Evolutionary conservation across 2,329 filamentous ascomycete species (phyloP).

Genomic region (Colletotrichum paranaense): DNA sequence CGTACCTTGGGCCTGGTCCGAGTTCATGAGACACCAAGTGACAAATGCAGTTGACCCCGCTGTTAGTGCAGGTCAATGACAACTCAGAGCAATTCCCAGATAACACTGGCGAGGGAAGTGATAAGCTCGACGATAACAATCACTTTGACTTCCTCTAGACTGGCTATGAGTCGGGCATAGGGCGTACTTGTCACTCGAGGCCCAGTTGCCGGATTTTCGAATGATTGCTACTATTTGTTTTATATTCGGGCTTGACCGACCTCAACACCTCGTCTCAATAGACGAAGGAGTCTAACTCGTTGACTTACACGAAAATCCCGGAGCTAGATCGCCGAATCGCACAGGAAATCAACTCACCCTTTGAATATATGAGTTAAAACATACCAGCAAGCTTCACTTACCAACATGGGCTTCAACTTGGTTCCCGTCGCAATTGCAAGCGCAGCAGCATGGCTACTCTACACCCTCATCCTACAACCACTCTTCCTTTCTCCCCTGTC

Average conservation of each 20-base stretch:
- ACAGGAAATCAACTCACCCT: background rate
- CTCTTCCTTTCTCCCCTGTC: slow-evolving; percentile 41
- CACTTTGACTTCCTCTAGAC: background rate
- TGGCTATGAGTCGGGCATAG: background rate
- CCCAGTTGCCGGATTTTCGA: too few relatives aligned
- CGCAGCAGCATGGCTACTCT: slow-evolving; percentile 1
- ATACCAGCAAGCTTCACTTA: background rate
- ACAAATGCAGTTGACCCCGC: slow-evolving; percentile 12
- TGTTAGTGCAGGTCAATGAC: slow-evolving; percentile 22
- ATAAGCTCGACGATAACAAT: background rate
- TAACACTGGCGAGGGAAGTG: background rate
- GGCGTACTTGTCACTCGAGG: background rate
- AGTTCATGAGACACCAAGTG: background rate
- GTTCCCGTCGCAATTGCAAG: background rate
- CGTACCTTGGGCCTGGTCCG: background rate
- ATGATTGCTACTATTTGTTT: background rate
- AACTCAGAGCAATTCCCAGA: slow-evolving; percentile 8
- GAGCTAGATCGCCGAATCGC: background rate
- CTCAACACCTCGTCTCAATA: background rate
- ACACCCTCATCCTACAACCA: slow-evolving; percentile 17
- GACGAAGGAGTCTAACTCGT: background rate
- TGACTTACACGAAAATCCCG: background rate
- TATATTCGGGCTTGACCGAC: background rate
- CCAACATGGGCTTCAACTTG: slow-evolving; percentile 9
- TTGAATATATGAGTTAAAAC: background rate